Base-by-base conservation (phyloP, 371 early-diverging fungal species). In the Nematocida sp. region DNA sequence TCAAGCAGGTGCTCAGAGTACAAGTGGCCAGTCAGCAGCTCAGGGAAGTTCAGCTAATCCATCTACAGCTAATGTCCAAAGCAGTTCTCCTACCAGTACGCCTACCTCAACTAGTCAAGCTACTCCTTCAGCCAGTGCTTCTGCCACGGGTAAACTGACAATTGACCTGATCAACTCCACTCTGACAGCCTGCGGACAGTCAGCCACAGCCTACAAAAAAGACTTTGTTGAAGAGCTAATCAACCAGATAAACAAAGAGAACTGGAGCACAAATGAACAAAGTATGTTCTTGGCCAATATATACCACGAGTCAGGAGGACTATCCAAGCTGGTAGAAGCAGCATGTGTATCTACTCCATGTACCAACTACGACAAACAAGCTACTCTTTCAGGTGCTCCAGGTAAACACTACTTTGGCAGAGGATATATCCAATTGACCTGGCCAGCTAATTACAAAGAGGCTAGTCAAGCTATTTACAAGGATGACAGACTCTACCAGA, bases 341-440 rank as follows among this genome's bases (percentile, higher is more conserved):
- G 81, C 76, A 53, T 84, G 84, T 74, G 61, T 49, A 7, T 25
- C 35, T 47, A 64, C 76, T 1, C 60, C 77, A 13, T 65, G 63
- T 31, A 65, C 53, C 9, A 80, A 82, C 58, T 74, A 76, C 31
- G 79, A 75, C 17, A 55, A 37, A 32, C 75, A 75, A 0, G 19
- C 63, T 15, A 9, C 51, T 27, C 32, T 65, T 7, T 23, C n/a
- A 1, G 83, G 81, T 9, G 79, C 63, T 15, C 81, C 82, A 3
- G 84, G 84, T 21, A 79, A 82, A 57, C 58, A 75, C 23, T 84
- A 82, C 43, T 76, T 78, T 57, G 84, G 84, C 5, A 47, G 84
- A 35, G 84, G 84, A 53, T 84, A 79, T 58, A 84, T 84, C 15
- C 84, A 84, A 65, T 66, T 84, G 1, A 53, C 79, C 27, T 84